Base-by-base conservation (phyloP, 805 yeast species). In the Sporopachydermia quercuum region DNA sequence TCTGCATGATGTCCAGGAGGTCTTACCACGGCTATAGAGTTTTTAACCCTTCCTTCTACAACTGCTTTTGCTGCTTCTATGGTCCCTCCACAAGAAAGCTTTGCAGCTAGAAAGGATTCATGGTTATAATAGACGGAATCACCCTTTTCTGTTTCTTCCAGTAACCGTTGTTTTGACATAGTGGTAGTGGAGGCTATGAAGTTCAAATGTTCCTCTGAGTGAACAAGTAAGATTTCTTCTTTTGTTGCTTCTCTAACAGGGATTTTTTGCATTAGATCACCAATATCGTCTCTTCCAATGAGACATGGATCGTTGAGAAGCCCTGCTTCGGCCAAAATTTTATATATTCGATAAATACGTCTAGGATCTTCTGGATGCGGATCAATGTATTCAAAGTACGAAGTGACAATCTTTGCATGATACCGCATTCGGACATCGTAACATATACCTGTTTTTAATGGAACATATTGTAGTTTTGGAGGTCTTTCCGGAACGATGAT, bases 1-100 rank as follows among this genome's bases (percentile, higher is more conserved):
- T 93, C 99, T 1, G 98, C 97, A 55, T 91, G 99, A 62, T 91
- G 99, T 4, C 99, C 99, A 0, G 99, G 99, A 1, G 99, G 99
- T 47, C 99, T 74, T 13, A 91, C 95, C 4, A 91, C 83, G 0
- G 98, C 99, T 38, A 91, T 54, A 0, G 96, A 78, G 55, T 91
- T 91, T 53, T 85, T 85, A 19, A 89, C 97, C 41, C 70, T 64
- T 2, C 95, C 94, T 55, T 87, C 96, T 5, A 91, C 81, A 15
- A 91, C 97, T 0, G 97, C 94, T 47, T 76, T 74, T 57, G 97
- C 87, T 1, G 96, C 94, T 58, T 91, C 97, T 39, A 91, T 91
- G 19, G 94, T 79, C 30, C 98, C 97, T 41, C 99, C 99, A 55
- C 96, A 89, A 34, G 94, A 78, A 34, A 93, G 66, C 55, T 80